A percentile compares a stretch with the other conserved stretches of the same genome.
These are phyloP conservation scores for Ceratocystis albifundus DNA, from an alignment of 2,329 filamentous ascomycete species.

Conservation along the genomic window DNA sequence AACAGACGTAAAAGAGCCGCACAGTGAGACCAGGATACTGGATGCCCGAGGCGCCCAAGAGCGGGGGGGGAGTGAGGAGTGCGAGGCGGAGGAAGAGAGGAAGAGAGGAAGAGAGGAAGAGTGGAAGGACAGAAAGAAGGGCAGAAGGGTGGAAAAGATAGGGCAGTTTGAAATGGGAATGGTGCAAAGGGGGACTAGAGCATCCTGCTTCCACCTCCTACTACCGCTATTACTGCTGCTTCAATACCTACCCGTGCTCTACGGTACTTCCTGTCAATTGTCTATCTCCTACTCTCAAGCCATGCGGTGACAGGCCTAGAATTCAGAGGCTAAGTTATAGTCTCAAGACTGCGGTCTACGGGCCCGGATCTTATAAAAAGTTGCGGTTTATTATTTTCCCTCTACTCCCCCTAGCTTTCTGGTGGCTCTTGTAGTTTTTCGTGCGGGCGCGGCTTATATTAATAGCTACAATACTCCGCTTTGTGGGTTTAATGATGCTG, in stretches of 20 bases:
- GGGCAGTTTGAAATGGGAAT: too few relatives aligned
- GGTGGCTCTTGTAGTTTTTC: neutral
- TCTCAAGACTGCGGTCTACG: too few relatives aligned
- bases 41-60: neutral
- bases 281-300: too few relatives aligned
- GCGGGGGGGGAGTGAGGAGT: constrained; percentile 1
- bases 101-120: neutral
- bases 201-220: too few relatives aligned
- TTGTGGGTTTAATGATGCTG: neutral
- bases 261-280: too few relatives aligned
- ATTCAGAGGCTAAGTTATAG: too few relatives aligned
- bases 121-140: neutral
- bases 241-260: too few relatives aligned
- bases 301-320: too few relatives aligned
- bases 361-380: too few relatives aligned
- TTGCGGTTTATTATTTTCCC: neutral
- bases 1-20: neutral
- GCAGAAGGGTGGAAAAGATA: neutral
- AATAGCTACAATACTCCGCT: neutral
- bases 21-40: neutral
- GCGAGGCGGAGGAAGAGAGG: neutral
- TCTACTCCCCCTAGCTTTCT: neutral
- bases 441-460: neutral
- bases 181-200: too few relatives aligned
- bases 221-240: too few relatives aligned